These are phyloP conservation scores for Incumbomyces lentus DNA, from an alignment of 2,329 filamentous ascomycete species.

Conservation along the genomic window DNA sequence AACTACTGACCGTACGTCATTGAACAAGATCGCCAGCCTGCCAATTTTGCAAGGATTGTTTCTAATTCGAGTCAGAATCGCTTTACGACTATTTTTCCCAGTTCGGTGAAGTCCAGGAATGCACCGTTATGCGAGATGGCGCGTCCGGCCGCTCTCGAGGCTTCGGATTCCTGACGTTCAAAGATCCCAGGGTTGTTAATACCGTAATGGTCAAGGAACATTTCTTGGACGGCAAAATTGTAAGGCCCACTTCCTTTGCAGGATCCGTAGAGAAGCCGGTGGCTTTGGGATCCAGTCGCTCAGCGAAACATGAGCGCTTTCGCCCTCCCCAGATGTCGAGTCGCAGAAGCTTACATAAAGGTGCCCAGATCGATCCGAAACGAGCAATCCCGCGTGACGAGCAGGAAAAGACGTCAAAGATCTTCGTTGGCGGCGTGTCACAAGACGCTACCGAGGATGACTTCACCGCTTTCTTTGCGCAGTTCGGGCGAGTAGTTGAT, in stretches of 20 bases:
- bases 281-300: slow-evolving; percentile 9
- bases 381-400: slow-evolving; percentile 94
- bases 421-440: slow-evolving; percentile 94
- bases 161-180: slow-evolving; percentile 96
- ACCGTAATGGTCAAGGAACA: slow-evolving; percentile 99
- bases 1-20: slow-evolving; percentile 81
- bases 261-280: slow-evolving; percentile 13
- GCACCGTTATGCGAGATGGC: slow-evolving; percentile 98
- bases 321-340: slow-evolving; percentile 4
- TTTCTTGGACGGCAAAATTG: slow-evolving; percentile 94
- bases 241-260: slow-evolving; percentile 41
- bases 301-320: slow-evolving; percentile 1
- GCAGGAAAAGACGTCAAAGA: slow-evolving; percentile 96
- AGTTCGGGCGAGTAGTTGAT: slow-evolving; percentile 92
- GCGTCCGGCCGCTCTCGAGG: slow-evolving; percentile 86
- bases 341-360: slow-evolving; percentile 21
- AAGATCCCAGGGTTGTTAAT: slow-evolving; percentile 94
- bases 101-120: slow-evolving; percentile 93
- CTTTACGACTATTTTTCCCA: slow-evolving; percentile 95
- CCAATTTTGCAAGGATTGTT: neutral
- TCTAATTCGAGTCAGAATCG: slow-evolving; percentile 55
- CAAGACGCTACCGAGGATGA: slow-evolving; percentile 95
- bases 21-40: slow-evolving; percentile 3
- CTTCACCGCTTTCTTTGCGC: slow-evolving; percentile 92
- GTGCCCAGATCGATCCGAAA: slow-evolving; percentile 81